Base-by-base conservation (phyloP, 2,329 filamentous ascomycete genomes). In the Orbilia quercus region DNA sequence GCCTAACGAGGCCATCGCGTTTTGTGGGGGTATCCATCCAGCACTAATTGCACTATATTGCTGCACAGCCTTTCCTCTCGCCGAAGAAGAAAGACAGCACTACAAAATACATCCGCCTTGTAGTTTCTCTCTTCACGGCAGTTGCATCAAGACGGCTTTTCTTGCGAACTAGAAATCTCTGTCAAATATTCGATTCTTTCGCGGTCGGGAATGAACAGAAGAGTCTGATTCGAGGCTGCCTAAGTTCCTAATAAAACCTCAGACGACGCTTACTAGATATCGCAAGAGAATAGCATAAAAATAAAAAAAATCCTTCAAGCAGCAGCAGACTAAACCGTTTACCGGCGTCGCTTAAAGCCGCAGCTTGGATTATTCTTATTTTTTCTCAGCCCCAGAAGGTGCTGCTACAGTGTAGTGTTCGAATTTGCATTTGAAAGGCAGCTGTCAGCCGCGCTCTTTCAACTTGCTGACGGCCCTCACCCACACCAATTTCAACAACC, bases 391-490 rank as follows among this genome's bases (percentile, higher is more conserved):
- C 63, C 63, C 31, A 57, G 34, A 38, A 51, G 45, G n/a, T n/a
- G n/a, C n/a, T n/a, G n/a, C n/a, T n/a, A 28, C 7, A 25, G 36
- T 14, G n/a, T 14, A 14, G n/a, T 6, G 31, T 64, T 48, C 47
- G 57, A 62, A 63, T 63, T 63, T 47, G 50, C 14, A 48, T 65
- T 60, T 48, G 57, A 50, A 50, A 25, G 34, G 25, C n/a, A 14
- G 36, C 7, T 67, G 63, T 67, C 63, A 67, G 63, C 63, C 63
- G 63, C 63, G 63, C 50, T 67, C 50, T 67, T 53, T 7, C n/a
- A 44, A 53, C 23, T 59, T 67, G 12, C 51, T 25, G 25, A 38
- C 28, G 5, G 9, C 5, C 9, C 20, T n/a, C 14, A 18, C 20
- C 28, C 4, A 11, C 22, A 25, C n/a, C n/a, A n/a, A n/a, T n/a